Conservation (phyloP, 2,329 filamentous ascomycete genomes). For the Ilyonectria mors-panacis region DNA sequence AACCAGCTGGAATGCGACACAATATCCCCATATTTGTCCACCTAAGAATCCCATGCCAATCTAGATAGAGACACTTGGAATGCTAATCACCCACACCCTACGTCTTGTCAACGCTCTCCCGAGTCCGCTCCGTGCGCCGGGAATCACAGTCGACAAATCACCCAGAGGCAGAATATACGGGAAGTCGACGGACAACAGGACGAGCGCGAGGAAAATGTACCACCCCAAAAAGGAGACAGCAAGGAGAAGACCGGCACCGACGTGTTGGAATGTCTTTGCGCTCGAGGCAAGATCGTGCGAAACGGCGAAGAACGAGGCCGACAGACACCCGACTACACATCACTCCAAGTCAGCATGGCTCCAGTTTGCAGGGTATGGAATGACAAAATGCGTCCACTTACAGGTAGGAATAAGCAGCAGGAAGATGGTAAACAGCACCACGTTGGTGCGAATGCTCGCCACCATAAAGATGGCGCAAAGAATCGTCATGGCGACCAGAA, state of each 20-base stretch:
- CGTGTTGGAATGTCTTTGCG: conserved; percentile 46
- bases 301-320: conserved; percentile 50
- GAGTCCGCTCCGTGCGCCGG: conserved; percentile 14
- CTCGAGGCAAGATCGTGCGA: conserved; percentile 32
- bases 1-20: too few species aligned
- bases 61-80: not conserved
- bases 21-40: not conserved
- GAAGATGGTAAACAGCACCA: conserved; percentile 75
- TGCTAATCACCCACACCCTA: not conserved
- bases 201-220: conserved; percentile 65
- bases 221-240: conserved; percentile 57
- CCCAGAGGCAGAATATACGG: conserved; percentile 65
- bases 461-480: conserved; percentile 74
- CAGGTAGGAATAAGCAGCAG: conserved; percentile 62
- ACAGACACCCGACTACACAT: conserved; percentile 46
- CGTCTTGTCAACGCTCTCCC: conserved; percentile 23
- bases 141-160: conserved; percentile 62
- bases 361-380: too few species aligned
- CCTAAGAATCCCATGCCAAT: not conserved
- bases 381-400: conserved; percentile 30
- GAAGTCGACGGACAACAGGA: conserved; percentile 66
- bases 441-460: conserved; percentile 76
- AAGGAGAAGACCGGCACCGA: conserved; percentile 46
- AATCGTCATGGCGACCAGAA: conserved; percentile 73
- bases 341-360: not conserved